A percentile compares a stretch with the other conserved stretches of the same genome.
These are phyloP conservation scores for Dendrobium nobile DNA, from an alignment of 106 monocot genomes.

Conservation along the genomic window DNA sequence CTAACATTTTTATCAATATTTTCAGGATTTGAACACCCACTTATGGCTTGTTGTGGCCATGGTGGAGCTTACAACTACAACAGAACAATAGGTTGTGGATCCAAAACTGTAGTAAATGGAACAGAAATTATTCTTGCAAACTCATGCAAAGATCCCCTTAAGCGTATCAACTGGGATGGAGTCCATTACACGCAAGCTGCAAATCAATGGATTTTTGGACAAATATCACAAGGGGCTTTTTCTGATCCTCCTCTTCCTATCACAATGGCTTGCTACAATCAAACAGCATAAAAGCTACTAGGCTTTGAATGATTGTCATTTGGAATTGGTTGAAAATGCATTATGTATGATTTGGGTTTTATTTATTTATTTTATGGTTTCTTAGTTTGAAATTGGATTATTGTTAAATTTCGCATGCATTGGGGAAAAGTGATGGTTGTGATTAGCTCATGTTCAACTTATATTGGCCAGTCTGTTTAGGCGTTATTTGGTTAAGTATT, in stretches of 20 bases:
- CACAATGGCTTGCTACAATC: constrained; percentile 23
- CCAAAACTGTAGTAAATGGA: constrained; percentile 25
- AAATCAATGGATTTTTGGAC: constrained; percentile 43
- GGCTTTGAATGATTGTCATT: background rate
- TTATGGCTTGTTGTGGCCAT: constrained; percentile 46
- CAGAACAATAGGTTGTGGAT: constrained; percentile 24
- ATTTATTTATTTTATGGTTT: too few relatives aligned
- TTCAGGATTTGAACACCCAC: constrained; percentile 50
- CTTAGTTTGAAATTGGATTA: too few relatives aligned
- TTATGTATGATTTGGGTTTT: too few relatives aligned
- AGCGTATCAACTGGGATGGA: constrained; percentile 43
- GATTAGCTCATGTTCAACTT: too few relatives aligned
- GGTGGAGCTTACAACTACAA: constrained; percentile 54
- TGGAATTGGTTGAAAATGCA: background rate
- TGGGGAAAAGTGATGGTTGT: too few relatives aligned
- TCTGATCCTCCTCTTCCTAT: constrained; percentile 39
- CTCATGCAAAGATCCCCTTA: constrained; percentile 33
- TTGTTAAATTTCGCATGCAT: too few relatives aligned
- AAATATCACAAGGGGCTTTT: constrained; percentile 32
- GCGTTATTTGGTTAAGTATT: too few relatives aligned
- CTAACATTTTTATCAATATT: background rate
- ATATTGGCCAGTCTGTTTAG: too few relatives aligned
- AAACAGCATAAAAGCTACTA: background rate
- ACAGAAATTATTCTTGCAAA: constrained; percentile 22
- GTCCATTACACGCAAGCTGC: constrained; percentile 63